Evolutionary conservation across 2,329 filamentous ascomycete genomes (phyloP).

Genomic region (Fragosphaeria purpurea): DNA sequence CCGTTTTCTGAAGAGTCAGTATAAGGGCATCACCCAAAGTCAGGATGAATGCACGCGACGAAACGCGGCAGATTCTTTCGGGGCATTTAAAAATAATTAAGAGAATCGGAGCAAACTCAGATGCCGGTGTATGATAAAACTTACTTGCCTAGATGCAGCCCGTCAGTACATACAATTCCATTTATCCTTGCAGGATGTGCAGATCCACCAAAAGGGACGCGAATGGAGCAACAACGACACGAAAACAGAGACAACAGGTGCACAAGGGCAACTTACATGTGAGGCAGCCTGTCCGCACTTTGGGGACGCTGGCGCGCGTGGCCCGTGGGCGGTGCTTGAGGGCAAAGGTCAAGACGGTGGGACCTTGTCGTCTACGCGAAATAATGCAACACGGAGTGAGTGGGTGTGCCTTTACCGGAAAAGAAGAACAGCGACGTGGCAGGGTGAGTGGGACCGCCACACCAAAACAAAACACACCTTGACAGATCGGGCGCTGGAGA

Average conservation of each 20-base stretch:
- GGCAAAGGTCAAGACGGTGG: slow-evolving; percentile 20
- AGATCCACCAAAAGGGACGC: too few species aligned
- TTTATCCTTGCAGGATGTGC: not conserved
- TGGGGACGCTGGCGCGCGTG: slow-evolving; percentile 20
- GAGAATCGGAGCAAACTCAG: not conserved
- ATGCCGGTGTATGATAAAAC: not conserved
- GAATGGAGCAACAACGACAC: too few species aligned
- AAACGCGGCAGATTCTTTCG: too few species aligned
- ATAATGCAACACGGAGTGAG: too few species aligned
- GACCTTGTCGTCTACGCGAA: slow-evolving; percentile 1
- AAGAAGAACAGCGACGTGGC: not conserved
- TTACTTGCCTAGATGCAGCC: slow-evolving; percentile 9
- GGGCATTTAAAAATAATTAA: not conserved
- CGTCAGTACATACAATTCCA: not conserved
- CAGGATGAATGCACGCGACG: not conserved
- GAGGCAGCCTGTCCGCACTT: slow-evolving; percentile 18
- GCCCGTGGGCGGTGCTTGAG: slow-evolving; percentile 20
- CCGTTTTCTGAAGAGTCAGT: slow-evolving; percentile 12
- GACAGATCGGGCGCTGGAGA: too few species aligned
- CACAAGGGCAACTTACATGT: slow-evolving; percentile 14
- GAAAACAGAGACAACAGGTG: not conserved
- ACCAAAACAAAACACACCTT: not conserved
- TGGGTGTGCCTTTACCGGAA: not conserved
- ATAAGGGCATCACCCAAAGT: too few species aligned
- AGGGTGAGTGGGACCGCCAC: not conserved